Evolutionary conservation across 139 green algal species (phyloP).

Genomic region (Chlorella sp.): DNA sequence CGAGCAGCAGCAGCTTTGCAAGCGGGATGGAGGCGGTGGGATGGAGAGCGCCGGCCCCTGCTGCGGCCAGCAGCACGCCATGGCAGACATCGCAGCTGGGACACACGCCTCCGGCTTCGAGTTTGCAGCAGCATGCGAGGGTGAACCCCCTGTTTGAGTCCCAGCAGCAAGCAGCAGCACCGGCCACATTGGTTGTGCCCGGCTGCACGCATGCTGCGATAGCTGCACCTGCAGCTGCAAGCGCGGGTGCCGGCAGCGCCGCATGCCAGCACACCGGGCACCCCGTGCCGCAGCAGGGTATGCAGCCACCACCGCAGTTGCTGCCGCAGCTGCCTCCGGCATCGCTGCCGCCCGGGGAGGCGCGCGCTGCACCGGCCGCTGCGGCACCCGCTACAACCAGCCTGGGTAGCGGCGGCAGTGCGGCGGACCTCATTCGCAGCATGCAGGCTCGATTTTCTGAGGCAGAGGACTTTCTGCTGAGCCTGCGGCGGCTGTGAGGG

Average conservation of each 20-base stretch:
- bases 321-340: background rate
- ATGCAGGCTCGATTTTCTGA: conserved; percentile 21
- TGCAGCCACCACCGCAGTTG: too few relatives aligned
- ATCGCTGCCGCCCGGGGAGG: background rate
- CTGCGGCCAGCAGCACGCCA: too few relatives aligned
- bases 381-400: background rate
- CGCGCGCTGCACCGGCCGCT: background rate
- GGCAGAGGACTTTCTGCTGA: background rate
- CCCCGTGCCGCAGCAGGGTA: background rate
- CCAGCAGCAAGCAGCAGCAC: too few relatives aligned
- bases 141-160: too few relatives aligned
- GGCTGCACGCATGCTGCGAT: background rate
- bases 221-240: background rate
- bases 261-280: background rate
- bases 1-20: background rate
- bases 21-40: too few relatives aligned
- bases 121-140: too few relatives aligned
- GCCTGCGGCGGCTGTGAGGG: background rate
- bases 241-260: background rate
- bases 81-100: too few relatives aligned
- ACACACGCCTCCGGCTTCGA: too few relatives aligned
- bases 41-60: too few relatives aligned
- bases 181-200: too few relatives aligned
- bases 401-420: background rate
- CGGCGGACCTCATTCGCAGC: conserved; percentile 6